Conservation (phyloP, 176 grass and related monocot genomes). For the Guadua angustifolia region DNA sequence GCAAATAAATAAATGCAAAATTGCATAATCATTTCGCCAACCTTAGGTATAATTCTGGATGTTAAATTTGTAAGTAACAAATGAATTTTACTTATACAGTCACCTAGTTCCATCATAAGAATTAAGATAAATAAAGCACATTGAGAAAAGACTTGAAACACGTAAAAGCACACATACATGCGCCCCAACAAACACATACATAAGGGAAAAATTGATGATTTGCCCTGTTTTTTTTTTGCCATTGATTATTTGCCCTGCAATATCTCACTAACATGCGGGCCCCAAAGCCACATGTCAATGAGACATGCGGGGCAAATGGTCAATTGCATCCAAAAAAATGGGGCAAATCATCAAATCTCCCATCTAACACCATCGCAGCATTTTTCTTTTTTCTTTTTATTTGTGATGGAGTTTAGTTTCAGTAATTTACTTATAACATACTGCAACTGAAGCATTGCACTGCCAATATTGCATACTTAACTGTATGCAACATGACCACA, state of each 20-base stretch:
- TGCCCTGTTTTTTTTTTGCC: no score
- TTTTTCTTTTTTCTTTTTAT: not conserved
- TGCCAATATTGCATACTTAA: slow-evolving; percentile 19
- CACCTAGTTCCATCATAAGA: not conserved
- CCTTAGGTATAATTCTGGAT: not conserved
- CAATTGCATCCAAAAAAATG: no score
- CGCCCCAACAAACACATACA: not conserved
- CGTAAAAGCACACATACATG: not conserved
- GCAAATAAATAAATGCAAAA: not conserved
- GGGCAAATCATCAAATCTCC: no score
- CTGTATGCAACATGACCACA: not conserved
- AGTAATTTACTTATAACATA: slow-evolving; percentile 14
- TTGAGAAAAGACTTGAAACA: not conserved
- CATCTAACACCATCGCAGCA: not conserved
- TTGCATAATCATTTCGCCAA: not conserved
- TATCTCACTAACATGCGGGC: no score
- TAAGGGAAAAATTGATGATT: not conserved
- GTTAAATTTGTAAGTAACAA: slow-evolving; percentile 16
- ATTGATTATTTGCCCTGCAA: no score
- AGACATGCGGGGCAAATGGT: no score
- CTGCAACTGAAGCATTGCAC: not conserved
- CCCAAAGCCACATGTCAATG: no score
- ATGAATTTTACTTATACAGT: not conserved
- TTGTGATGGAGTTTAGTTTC: not conserved
- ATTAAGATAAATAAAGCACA: not conserved